phyloP scores from a whole-genome alignment of 1,139 yeast genomes.

The Kodamaea suecica region DNA sequence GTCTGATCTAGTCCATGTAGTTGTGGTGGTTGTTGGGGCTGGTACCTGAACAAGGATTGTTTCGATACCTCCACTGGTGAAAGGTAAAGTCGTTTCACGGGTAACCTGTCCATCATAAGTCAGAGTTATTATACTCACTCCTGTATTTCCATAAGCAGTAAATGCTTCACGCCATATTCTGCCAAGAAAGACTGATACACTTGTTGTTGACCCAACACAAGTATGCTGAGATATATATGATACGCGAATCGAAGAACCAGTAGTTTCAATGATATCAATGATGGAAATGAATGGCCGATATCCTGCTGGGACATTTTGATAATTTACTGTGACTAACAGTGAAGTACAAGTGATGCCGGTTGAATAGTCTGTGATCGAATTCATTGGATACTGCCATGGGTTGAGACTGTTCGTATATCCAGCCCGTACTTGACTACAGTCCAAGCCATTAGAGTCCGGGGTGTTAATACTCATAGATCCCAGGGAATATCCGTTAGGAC shows the following conservation, averaged over 20 bases:
- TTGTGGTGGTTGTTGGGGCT: conserved; percentile 10
- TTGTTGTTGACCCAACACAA: conserved; percentile 4
- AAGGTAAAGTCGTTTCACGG: conserved; percentile 15
- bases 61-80: conserved; percentile 7
- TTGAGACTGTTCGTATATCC: conserved; percentile 22
- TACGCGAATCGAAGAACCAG: too few relatives aligned
- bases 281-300: conserved; percentile 22
- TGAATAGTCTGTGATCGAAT: conserved; percentile 21
- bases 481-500: conserved; percentile 24
- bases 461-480: conserved; percentile 19
- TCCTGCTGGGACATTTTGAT: conserved; percentile 26
- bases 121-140: conserved; percentile 19
- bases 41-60: conserved; percentile 18
- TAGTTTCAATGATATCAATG: conserved; percentile 4
- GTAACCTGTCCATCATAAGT: conserved; percentile 14
- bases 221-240: conserved; percentile 13
- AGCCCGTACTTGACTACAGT: conserved; percentile 21
- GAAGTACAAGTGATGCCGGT: conserved; percentile 20
- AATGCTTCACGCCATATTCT: conserved; percentile 12
- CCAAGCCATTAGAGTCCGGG: too few relatives aligned
- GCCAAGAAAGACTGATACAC: conserved; percentile 1
- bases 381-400: conserved; percentile 20
- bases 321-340: conserved; percentile 15
- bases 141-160: conserved; percentile 10
- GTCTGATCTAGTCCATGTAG: conserved; percentile 10